These are phyloP conservation scores for Senecio squalidus DNA, from an alignment of 140 eudicot species.

Conservation along the genomic window DNA sequence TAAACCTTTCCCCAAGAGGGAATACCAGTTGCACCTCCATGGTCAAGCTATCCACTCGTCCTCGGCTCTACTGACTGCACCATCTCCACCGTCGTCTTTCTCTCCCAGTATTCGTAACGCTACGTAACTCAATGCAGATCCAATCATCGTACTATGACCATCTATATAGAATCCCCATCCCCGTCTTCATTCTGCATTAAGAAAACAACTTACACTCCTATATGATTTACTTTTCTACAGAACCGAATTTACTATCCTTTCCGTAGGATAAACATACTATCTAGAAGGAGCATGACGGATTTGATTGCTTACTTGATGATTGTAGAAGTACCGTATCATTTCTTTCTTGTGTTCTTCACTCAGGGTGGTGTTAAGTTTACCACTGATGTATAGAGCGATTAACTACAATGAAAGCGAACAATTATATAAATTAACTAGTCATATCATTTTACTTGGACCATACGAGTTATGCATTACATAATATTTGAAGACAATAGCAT, in stretches of 20 bases:
- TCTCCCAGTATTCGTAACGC: slow-evolving; percentile 48
- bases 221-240: neutral
- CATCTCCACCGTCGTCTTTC: slow-evolving; percentile 31
- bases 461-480: neutral
- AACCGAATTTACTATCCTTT: too few relatives aligned
- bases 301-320: slow-evolving; percentile 35
- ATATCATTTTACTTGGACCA: too few relatives aligned
- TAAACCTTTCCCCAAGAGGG: slow-evolving; percentile 63
- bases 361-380: slow-evolving; percentile 21
- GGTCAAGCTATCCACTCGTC: slow-evolving; percentile 46
- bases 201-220: neutral
- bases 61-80: slow-evolving; percentile 31
- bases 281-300: neutral
- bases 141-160: slow-evolving; percentile 48
- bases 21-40: slow-evolving; percentile 42
- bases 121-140: slow-evolving; percentile 42
- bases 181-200: slow-evolving; percentile 43
- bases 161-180: slow-evolving; percentile 62
- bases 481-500: neutral
- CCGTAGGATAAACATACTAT: too few relatives aligned
- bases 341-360: slow-evolving; percentile 43
- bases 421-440: too few relatives aligned
- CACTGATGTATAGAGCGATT: slow-evolving; percentile 49
- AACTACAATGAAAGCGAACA: slow-evolving; percentile 24
- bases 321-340: slow-evolving; percentile 46